These are phyloP conservation scores for Datisca glomerata DNA, from an alignment of 306 rosid species.

Conservation along the genomic window DNA sequence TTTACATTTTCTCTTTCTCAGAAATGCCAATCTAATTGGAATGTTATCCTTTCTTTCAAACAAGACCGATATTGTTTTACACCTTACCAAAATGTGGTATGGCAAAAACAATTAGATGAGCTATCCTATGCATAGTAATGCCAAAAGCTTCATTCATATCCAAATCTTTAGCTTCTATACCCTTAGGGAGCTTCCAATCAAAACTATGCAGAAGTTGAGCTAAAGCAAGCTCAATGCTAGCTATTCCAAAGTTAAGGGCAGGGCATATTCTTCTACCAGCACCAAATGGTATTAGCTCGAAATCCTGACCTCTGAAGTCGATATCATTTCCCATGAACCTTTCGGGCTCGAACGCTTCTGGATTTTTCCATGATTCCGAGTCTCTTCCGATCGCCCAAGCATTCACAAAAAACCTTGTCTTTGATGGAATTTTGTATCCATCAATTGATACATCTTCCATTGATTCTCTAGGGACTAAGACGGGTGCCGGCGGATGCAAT, in stretches of 20 bases:
- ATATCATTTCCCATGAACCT: slow-evolving; percentile 5
- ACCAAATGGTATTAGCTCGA: slow-evolving; percentile 9
- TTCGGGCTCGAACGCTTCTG: slow-evolving; percentile 6
- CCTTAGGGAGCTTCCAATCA: slow-evolving; percentile 12
- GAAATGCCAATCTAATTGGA: too few relatives aligned
- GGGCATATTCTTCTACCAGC: slow-evolving; percentile 13
- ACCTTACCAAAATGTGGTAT: too few relatives aligned
- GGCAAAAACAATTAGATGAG: too few relatives aligned
- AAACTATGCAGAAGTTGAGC: slow-evolving; percentile 9
- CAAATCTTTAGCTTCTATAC: slow-evolving; percentile 2
- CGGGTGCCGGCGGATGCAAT: slow-evolving; percentile 54
- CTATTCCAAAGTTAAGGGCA: slow-evolving; percentile 1
- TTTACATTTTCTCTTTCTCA: too few relatives aligned
- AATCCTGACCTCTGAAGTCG: slow-evolving; percentile 5
- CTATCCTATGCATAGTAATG: too few relatives aligned
- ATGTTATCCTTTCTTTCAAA: too few relatives aligned
- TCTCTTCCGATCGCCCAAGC: slow-evolving; percentile 13
- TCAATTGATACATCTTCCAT: slow-evolving; percentile 40
- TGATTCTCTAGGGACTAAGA: slow-evolving; percentile 61
- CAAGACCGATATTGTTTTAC: too few relatives aligned
- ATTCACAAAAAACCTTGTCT: slow-evolving; percentile 46
- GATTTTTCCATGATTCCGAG: slow-evolving; percentile 2
- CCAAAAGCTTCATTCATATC: slow-evolving; percentile 14
- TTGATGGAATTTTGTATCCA: slow-evolving; percentile 47
- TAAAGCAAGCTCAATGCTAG: slow-evolving; percentile 9